Percentiles rank a stretch among this genome's conserved stretches.
Conservation (phyloP, 2,329 filamentous ascomycete genomes). For the Pseudocercospora pini-densiflorae region DNA sequence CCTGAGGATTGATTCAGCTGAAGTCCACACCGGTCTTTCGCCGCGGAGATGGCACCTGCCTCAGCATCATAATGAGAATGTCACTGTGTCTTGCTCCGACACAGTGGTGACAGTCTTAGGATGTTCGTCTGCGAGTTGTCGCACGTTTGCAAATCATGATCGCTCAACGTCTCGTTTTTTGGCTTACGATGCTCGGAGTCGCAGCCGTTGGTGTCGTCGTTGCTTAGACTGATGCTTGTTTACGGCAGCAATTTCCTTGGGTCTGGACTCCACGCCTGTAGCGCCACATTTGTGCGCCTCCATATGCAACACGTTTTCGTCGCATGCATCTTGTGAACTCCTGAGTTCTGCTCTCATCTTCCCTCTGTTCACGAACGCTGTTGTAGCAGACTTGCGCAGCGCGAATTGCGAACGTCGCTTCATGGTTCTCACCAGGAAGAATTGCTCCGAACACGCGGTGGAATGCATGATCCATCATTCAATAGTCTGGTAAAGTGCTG, state of each 20-base stretch:
- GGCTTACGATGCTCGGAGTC: not conserved
- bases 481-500: not conserved
- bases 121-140: not conserved
- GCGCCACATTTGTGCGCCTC: not conserved
- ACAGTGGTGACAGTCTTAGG: not conserved
- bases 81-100: not conserved
- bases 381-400: not conserved
- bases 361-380: not conserved
- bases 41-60: not conserved
- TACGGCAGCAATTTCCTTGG: not conserved
- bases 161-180: conserved; percentile 2
- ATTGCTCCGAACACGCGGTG: not conserved
- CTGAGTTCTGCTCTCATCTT: not conserved
- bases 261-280: not conserved
- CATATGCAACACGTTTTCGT: not conserved
- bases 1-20: not conserved
- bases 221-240: not conserved
- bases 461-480: not conserved
- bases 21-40: not conserved
- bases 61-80: not conserved
- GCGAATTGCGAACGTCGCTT: not conserved
- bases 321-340: not conserved
- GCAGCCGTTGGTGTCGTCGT: not conserved
- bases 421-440: not conserved
- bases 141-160: conserved; percentile 3